Conservation (phyloP, 768 basidiomycete species). For the Trametes sanguinea region DNA sequence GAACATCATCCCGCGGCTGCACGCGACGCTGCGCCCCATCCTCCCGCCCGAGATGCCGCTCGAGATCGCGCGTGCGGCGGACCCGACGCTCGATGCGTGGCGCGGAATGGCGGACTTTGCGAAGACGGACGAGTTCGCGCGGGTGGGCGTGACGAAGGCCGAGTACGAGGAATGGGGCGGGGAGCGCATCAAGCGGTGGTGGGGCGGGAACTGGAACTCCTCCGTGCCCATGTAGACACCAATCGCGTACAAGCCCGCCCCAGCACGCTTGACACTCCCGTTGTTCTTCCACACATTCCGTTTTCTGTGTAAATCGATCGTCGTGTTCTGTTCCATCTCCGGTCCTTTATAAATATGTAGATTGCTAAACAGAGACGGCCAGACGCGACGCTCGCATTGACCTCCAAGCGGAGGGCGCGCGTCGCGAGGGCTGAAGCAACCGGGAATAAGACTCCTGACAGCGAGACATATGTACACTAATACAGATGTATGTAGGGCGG, state of each 20-base stretch:
- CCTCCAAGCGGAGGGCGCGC: background rate
- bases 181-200: conserved; percentile 87
- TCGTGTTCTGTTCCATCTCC: background rate
- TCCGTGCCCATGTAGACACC: conserved; percentile 24
- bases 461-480: conserved; percentile 13
- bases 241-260: background rate
- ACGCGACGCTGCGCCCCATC: conserved; percentile 77
- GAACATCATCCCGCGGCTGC: conserved; percentile 65
- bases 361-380: conserved; percentile 16
- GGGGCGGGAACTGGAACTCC: conserved; percentile 87
- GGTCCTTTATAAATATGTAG: conserved; percentile 23
- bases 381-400: background rate
- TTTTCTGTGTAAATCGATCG: background rate
- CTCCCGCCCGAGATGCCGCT: conserved; percentile 83
- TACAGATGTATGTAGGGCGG: conserved; percentile 10
- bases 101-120: conserved; percentile 86
- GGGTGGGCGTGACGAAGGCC: conserved; percentile 63
- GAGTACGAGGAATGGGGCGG: conserved; percentile 93
- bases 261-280: too few species aligned
- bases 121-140: conserved; percentile 52
- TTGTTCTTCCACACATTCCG: background rate
- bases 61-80: conserved; percentile 57
- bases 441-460: conserved; percentile 11
- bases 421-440: conserved; percentile 9
- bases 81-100: conserved; percentile 84